phyloP scores from a whole-genome alignment of 257 asterid genomes.

The Cordia subcordata region DNA sequence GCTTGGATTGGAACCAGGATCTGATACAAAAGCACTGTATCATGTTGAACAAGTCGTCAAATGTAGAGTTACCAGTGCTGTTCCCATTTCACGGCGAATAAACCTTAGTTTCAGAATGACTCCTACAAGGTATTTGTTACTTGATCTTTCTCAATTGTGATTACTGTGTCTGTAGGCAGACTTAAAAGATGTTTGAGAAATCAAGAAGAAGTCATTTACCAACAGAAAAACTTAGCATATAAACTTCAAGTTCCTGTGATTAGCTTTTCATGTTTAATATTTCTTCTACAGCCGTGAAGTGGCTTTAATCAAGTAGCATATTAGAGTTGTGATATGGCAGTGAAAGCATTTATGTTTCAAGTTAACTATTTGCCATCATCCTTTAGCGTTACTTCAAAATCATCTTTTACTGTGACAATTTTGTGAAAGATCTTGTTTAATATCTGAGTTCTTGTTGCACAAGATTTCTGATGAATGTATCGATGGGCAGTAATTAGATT shows the following conservation, averaged over 20 bases:
- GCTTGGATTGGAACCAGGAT: slow-evolving; percentile 80
- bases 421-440: too few relatives aligned
- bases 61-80: slow-evolving; percentile 76
- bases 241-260: neutral
- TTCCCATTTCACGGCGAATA: slow-evolving; percentile 61
- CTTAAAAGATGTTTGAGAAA: too few relatives aligned
- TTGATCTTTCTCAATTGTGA: slow-evolving; percentile 13
- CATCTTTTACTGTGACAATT: too few relatives aligned
- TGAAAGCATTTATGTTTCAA: neutral
- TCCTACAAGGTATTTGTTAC: slow-evolving; percentile 56
- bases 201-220: too few relatives aligned
- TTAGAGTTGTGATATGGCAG: neutral
- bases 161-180: neutral
- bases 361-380: neutral
- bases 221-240: too few relatives aligned
- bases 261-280: neutral
- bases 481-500: too few relatives aligned
- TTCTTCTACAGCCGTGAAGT: too few relatives aligned
- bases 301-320: too few relatives aligned
- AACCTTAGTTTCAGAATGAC: slow-evolving; percentile 74
- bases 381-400: neutral
- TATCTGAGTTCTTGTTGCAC: too few relatives aligned
- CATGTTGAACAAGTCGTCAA: slow-evolving; percentile 97
- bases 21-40: slow-evolving; percentile 69
- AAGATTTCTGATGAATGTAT: too few relatives aligned